Conservation (phyloP, 495 filamentous ascomycete species). For the Podospora australis region DNA sequence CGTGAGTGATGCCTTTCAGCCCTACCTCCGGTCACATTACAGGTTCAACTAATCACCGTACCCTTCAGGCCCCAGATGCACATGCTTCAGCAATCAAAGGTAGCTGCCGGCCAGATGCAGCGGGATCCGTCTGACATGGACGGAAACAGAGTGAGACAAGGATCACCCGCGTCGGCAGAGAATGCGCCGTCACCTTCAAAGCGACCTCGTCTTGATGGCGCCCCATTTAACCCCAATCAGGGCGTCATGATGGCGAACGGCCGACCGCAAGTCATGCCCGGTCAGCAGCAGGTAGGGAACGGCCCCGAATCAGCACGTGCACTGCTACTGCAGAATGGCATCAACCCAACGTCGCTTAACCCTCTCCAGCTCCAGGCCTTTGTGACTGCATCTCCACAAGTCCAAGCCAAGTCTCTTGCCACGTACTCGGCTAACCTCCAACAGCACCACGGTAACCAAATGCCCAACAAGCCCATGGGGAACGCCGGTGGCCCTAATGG, state of each 20-base stretch:
- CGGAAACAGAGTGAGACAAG: conserved; percentile 70
- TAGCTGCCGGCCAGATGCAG: conserved; percentile 72
- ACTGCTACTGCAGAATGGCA: conserved; percentile 69
- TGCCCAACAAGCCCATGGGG: conserved; percentile 59
- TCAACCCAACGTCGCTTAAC: conserved; percentile 67
- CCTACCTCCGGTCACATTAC: neutral
- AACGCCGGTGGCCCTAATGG: conserved; percentile 44
- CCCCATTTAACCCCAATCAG: conserved; percentile 57
- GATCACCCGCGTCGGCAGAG: conserved; percentile 74
- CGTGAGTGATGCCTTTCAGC: conserved; percentile 42
- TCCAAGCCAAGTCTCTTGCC: conserved; percentile 75
- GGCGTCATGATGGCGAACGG: conserved; percentile 72
- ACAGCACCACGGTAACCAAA: conserved; percentile 71
- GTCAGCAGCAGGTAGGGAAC: conserved; percentile 65
- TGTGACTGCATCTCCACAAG: conserved; percentile 48
- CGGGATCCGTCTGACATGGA: conserved; percentile 82
- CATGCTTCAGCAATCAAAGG: conserved; percentile 55
- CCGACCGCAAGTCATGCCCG: conserved; percentile 63
- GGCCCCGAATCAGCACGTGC: conserved; percentile 44
- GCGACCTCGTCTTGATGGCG: conserved; percentile 75
- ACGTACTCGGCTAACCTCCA: conserved; percentile 79
- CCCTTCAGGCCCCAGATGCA: conserved; percentile 60
- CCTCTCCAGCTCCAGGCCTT: conserved; percentile 72
- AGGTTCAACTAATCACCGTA: conserved; percentile 3
- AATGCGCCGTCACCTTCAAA: conserved; percentile 92